phyloP scores from a whole-genome alignment of 2,329 filamentous ascomycete species.

The Diaporthe sp. region DNA sequence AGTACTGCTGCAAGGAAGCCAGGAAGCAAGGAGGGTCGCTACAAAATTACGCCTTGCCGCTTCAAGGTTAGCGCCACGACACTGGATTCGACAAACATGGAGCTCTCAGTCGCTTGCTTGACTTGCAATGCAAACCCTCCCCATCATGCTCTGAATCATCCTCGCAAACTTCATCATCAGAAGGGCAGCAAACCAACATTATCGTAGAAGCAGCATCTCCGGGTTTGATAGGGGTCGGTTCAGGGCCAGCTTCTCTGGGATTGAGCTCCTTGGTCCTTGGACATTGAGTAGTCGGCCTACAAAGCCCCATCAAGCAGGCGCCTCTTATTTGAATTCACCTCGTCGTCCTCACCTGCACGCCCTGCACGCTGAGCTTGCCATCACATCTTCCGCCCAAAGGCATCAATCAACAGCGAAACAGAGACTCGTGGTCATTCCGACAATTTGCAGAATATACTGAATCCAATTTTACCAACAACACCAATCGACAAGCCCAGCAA shows the following conservation, averaged over 20 bases:
- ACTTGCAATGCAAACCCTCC: slow-evolving; percentile 30
- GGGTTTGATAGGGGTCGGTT: slow-evolving; percentile 21
- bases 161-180: slow-evolving; percentile 26
- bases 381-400: neutral
- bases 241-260: slow-evolving; percentile 22
- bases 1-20: neutral
- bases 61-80: slow-evolving; percentile 1
- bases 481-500: slow-evolving; percentile 15
- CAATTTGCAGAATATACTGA: neutral
- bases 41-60: neutral
- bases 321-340: slow-evolving; percentile 25
- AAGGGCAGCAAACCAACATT: slow-evolving; percentile 23
- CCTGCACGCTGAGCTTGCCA: slow-evolving; percentile 11
- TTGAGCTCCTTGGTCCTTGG: slow-evolving; percentile 23
- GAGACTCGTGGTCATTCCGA: neutral
- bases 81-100: slow-evolving; percentile 22
- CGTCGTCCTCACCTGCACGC: slow-evolving; percentile 9
- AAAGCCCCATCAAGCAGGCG: slow-evolving; percentile 20
- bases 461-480: neutral
- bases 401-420: neutral
- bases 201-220: slow-evolving; percentile 33
- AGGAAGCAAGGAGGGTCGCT: neutral
- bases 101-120: slow-evolving; percentile 32
- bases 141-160: slow-evolving; percentile 31
- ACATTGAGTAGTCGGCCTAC: slow-evolving; percentile 30